Evolutionary conservation across 2,329 filamentous ascomycete genomes (phyloP), one percentile per base, ranked within the genome.

Genomic region (Pseudogymnoascus verrucosus): DNA sequence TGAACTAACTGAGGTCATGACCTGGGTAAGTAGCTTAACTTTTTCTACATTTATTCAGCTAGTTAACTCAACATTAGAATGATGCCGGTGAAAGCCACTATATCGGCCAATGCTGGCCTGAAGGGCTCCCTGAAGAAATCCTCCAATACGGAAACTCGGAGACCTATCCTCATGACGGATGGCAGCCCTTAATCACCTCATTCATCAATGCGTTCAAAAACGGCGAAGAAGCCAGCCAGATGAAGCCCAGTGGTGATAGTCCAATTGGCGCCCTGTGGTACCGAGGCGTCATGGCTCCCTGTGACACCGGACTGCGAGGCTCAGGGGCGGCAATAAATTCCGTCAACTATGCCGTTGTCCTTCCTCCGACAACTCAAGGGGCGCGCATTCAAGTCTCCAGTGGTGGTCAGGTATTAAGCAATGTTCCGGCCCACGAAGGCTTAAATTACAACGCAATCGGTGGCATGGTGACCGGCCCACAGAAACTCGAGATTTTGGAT

Each of bases 81-180:
- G 73, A 75, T 62, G 74, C 71, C 1, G 71, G 73, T 14, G 74
- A 76, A 63, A 72, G 70, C 64, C 21, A 23, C 75, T 76, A 77
- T 67, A 71, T 76, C 40, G 74, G 74, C 28, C 69, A 70, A 14
- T 68, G 71, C 36, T 74, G 72, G 71, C 63, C 69, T 5, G 74
- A 76, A 62, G 28, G 65, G 2, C 69, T 66, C 39, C 36, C 60
- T 31, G 60, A 65, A 39, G 3, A 65, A 19, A 69, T 70, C 21
- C 72, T 74, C 62, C 65, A 69, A 21, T 76, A 76, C 63, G 71
- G 70, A 36, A 72, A 72, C 62, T 67, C 69, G 42, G 68, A 69
- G 44, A 57, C 61, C 47, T 70, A 63, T 19, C 68, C 70, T 14
- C 65, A 66, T 34, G 44, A n/a, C 7, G 74, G 68, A 3, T 76